A percentile compares a stretch with the other conserved stretches of the same genome.
These are phyloP conservation scores for Craspedostauros australis DNA, from an alignment of 108 stramenopile genomes.

Conservation along the genomic window DNA sequence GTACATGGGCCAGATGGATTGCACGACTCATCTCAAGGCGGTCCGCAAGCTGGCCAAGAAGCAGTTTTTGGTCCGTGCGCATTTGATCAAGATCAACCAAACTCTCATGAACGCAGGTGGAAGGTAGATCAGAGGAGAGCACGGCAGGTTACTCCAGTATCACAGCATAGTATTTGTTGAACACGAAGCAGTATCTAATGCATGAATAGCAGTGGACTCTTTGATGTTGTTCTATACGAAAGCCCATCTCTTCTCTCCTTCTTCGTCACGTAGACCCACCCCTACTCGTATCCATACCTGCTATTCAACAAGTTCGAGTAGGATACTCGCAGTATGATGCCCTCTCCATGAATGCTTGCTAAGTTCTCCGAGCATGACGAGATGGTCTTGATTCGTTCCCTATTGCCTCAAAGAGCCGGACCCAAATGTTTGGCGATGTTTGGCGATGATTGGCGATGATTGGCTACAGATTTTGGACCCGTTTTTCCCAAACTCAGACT, in stretches of 20 bases:
- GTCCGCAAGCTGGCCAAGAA: slow-evolving; percentile 71
- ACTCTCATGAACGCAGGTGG: slow-evolving; percentile 5
- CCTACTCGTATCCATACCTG: not conserved
- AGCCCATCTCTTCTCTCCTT: not conserved
- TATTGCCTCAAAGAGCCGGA: too few relatives aligned
- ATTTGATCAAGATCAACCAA: slow-evolving; percentile 51
- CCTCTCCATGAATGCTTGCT: too few relatives aligned
- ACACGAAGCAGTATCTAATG: not conserved
- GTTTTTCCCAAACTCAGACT: too few relatives aligned
- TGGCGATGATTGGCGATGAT: too few relatives aligned
- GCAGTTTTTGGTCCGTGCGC: slow-evolving; percentile 76
- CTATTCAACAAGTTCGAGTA: too few relatives aligned
- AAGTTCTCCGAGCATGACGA: too few relatives aligned
- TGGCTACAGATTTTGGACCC: too few relatives aligned
- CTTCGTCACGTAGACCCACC: not conserved
- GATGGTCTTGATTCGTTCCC: too few relatives aligned
- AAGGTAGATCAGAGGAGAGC: not conserved
- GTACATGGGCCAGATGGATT: slow-evolving; percentile 47
- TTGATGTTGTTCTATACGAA: not conserved
- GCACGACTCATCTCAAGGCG: slow-evolving; percentile 67
- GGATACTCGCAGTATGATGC: too few relatives aligned
- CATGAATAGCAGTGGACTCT: not conserved
- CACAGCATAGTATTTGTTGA: too few relatives aligned
- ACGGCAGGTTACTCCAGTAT: too few relatives aligned
- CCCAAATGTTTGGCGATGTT: too few relatives aligned